Evolutionary conservation across 2,329 filamentous ascomycete genomes (phyloP).

Genomic region (Neopestalotiopsis sp.): DNA sequence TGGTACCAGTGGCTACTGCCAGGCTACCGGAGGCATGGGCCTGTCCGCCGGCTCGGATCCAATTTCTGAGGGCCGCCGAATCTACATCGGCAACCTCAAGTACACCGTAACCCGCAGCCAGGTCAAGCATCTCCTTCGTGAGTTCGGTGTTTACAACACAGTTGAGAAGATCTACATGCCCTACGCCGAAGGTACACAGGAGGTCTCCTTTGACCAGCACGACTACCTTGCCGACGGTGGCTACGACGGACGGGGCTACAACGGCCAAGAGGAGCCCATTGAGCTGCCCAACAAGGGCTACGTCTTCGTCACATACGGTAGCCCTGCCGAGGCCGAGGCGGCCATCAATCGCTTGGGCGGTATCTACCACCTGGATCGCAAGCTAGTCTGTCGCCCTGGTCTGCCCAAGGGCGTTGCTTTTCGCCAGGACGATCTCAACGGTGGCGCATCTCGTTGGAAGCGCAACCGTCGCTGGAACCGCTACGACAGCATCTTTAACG

Average conservation of each 20-base stretch:
- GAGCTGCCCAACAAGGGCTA: conserved; percentile 17
- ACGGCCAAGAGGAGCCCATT: not conserved
- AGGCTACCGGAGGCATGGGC: not conserved
- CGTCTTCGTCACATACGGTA: conserved; percentile 18
- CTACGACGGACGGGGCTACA: not conserved
- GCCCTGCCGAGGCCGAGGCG: not conserved
- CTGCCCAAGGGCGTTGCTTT: conserved; percentile 18
- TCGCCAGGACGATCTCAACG: not conserved
- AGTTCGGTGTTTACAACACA: not conserved
- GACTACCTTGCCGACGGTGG: not conserved
- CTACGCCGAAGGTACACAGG: not conserved
- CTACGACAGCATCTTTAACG: not conserved
- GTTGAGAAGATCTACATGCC: conserved; percentile 19
- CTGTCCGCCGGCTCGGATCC: not conserved
- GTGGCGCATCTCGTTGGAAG: not conserved
- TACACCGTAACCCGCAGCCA: not conserved
- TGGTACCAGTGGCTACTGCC: not conserved
- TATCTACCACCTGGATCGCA: not conserved
- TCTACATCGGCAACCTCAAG: conserved; percentile 20
- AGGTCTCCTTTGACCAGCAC: not conserved
- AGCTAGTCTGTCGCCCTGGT: conserved; percentile 15
- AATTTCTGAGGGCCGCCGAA: conserved; percentile 13
- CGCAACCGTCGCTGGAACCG: not conserved
- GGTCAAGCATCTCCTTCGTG: conserved; percentile 8
- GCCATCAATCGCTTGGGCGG: conserved; percentile 9